phyloP scores from a whole-genome alignment of 2,329 filamentous ascomycete species.

The Nannizziopsis barbatae region DNA sequence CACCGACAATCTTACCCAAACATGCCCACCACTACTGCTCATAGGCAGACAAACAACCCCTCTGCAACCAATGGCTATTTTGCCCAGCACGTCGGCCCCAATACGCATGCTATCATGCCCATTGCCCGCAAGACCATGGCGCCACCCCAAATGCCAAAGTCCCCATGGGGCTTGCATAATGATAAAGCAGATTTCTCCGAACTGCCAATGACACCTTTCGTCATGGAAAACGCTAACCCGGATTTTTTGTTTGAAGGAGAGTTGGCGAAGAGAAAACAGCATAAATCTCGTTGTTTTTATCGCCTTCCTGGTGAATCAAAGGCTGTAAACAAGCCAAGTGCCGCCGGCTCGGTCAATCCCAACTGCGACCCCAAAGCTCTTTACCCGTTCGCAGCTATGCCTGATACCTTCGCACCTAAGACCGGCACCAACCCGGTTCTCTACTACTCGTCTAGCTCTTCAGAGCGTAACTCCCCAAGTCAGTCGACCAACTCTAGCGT shows the following conservation, averaged over 20 bases:
- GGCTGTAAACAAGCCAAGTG: neutral
- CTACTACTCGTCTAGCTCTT: constrained; percentile 2
- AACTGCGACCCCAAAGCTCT: neutral
- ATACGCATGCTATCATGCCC: neutral
- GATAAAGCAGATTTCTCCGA: constrained; percentile 6
- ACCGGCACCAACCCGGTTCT: neutral
- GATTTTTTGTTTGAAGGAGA: constrained; percentile 1
- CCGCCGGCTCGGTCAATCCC: neutral
- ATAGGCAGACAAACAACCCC: too few species aligned
- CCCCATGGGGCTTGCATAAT: constrained; percentile 9
- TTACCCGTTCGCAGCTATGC: neutral
- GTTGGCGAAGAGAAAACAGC: constrained; percentile 9
- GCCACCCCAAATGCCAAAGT: constrained; percentile 4
- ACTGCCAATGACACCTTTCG: constrained; percentile 8
- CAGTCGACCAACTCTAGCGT: constrained; percentile 2
- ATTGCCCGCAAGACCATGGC: neutral
- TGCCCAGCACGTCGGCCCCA: neutral
- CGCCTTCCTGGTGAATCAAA: constrained; percentile 3
- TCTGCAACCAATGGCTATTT: neutral
- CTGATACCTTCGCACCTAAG: neutral
- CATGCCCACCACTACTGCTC: neutral
- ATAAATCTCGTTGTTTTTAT: constrained; percentile 13
- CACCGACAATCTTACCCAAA: neutral
- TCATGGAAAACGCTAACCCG: neutral
- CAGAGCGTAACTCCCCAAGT: constrained; percentile 1